Conservation (phyloP, 2,329 filamentous ascomycete genomes). For the Curvularia verruculosa region DNA sequence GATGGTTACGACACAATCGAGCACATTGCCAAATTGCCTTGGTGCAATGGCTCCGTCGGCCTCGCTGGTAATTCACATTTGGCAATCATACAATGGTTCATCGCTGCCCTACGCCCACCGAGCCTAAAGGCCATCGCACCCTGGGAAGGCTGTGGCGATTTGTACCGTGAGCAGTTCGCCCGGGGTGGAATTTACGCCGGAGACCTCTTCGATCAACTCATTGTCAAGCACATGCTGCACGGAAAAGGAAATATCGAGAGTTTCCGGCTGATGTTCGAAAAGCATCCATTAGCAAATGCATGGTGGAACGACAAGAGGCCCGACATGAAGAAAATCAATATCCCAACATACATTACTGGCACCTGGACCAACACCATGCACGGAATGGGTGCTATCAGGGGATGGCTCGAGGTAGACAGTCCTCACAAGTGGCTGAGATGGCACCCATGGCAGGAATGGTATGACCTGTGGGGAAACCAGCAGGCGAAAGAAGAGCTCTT, state of each 20-base stretch:
- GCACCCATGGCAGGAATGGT: constrained; percentile 23
- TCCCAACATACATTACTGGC: constrained; percentile 19
- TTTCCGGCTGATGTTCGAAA: constrained; percentile 1
- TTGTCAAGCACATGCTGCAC: constrained; percentile 1
- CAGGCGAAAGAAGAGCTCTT: constrained; percentile 17
- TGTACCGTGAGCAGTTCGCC: neutral
- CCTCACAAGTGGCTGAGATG: constrained; percentile 8
- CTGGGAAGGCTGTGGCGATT: constrained; percentile 47
- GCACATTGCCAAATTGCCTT: constrained; percentile 47
- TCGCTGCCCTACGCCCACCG: constrained; percentile 51
- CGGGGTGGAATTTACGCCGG: constrained; percentile 3
- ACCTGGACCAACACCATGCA: constrained; percentile 19
- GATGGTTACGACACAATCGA: constrained; percentile 10
- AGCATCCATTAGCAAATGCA: constrained; percentile 3
- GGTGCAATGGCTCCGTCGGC: constrained; percentile 50
- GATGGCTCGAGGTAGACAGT: constrained; percentile 4
- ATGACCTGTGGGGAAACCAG: constrained; percentile 18
- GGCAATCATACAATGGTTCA: constrained; percentile 51
- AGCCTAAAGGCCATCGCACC: constrained; percentile 52
- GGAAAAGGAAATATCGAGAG: constrained; percentile 11
- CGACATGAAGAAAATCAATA: constrained; percentile 15
- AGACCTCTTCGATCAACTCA: neutral
- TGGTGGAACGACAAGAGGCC: constrained; percentile 19
- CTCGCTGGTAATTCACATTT: constrained; percentile 54
- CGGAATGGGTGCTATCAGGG: constrained; percentile 18